Percentiles rank a stretch among this genome's conserved stretches.
These are phyloP conservation scores for Saccharomycopsis javanensis DNA, from an alignment of 805 yeast species.

Conservation along the genomic window DNA sequence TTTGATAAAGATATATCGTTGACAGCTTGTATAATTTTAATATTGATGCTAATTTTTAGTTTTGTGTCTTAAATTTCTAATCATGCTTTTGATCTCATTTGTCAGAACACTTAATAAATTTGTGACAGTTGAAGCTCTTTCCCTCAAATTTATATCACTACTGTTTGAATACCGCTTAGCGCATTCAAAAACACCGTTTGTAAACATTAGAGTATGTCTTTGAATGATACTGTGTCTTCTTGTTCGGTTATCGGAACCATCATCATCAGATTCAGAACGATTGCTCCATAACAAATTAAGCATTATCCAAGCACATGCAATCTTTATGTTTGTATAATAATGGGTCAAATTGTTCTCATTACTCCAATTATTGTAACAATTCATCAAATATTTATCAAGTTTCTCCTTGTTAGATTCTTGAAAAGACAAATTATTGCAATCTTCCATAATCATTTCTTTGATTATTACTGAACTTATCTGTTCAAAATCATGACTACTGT, in stretches of 20 bases:
- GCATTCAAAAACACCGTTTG: neutral
- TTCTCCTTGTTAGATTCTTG: neutral
- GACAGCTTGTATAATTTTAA: too few species aligned
- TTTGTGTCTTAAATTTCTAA: neutral
- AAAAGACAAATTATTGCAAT: neutral
- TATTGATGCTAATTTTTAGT: neutral
- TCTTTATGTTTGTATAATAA: neutral
- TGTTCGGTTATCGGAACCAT: neutral
- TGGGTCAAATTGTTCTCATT: neutral
- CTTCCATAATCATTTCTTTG: neutral
- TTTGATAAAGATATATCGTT: too few species aligned
- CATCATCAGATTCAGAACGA: neutral
- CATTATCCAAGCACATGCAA: neutral
- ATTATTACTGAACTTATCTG: neutral
- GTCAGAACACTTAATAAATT: neutral
- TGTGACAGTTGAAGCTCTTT: neutral
- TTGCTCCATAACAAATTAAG: constrained; percentile 1
- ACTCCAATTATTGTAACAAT: neutral
- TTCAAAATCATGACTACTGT: neutral
- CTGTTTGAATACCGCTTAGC: neutral
- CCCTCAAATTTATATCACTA: neutral
- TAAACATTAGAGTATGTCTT: neutral
- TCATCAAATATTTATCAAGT: neutral
- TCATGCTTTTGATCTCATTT: neutral
- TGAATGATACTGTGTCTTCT: neutral